Evolutionary conservation across 495 filamentous ascomycete genomes (phyloP), one percentile per base, ranked within the genome.

Genomic region (Penicillium paradoxum): DNA sequence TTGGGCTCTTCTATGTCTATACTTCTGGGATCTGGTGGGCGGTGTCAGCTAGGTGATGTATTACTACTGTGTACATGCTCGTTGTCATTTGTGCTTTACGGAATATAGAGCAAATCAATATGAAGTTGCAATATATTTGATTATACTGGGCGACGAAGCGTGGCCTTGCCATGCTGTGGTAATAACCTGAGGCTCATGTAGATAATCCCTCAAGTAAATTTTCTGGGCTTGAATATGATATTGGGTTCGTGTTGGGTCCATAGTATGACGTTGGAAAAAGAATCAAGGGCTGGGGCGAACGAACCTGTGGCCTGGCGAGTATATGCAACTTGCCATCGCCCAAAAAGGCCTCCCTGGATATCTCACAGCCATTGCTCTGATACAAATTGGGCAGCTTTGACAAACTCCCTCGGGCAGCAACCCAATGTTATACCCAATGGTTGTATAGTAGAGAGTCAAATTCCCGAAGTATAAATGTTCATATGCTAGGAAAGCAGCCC

Each of bases 1-100:
- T 51, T 17, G 32, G 14, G 13, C 21, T 43, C 43, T 51, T 54
- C 24, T 21, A 43, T 15, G 37, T 13, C n/a, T 36, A 37, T 33
- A 45, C 18, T 7, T 38, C 21, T 53, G 24, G 37, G 21, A 21
- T 43, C 21, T 49, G 27, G 25, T 34, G 30, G 46, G n/a, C 24
- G 19, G 34, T 51, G 27, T 6, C 50, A 9, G 29, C 17, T 47
- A 52, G 60, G 46, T 56, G 55, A 51, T 71, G 68, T 71, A 71
- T 67, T 66, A 67, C 54, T 70, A 70, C 62, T 70, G 63, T 67
- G 68, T 61, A 69, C 59, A 67, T 62, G 58, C 40, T 48, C 51
- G 49, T 54, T 62, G 54, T 59, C 51, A 54, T 57, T 22, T 47
- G 42, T 51, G 21, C 41, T 62, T 61, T 40, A 44, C 55, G 42